Evolutionary conservation across 129 eudicot genomes (phyloP).

Genomic region (Gnaphalium uliginosum): DNA sequence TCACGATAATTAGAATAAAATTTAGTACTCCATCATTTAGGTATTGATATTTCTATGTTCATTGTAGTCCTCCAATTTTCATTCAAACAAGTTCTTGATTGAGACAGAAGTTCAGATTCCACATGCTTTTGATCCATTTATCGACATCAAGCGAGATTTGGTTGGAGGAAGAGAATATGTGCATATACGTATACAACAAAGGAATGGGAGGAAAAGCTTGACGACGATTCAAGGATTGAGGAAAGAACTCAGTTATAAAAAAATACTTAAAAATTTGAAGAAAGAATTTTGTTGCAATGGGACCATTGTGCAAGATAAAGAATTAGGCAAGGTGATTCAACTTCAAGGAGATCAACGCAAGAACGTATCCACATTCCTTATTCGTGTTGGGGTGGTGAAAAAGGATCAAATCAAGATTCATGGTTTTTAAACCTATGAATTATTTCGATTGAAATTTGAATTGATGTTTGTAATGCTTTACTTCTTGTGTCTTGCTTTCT

Average conservation of each 20-base stretch:
- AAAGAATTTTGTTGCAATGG: slow-evolving; percentile 49
- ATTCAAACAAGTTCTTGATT: slow-evolving; percentile 61
- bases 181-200: slow-evolving; percentile 85
- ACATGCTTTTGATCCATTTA: slow-evolving; percentile 67
- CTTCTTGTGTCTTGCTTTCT: slow-evolving; percentile 3
- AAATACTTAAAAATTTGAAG: slow-evolving; percentile 70
- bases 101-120: slow-evolving; percentile 58
- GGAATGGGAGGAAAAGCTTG: slow-evolving; percentile 82
- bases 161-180: slow-evolving; percentile 66
- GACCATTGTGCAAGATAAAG: slow-evolving; percentile 76
- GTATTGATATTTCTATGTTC: neutral
- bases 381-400: slow-evolving; percentile 51
- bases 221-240: slow-evolving; percentile 82
- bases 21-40: neutral
- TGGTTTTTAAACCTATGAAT: slow-evolving; percentile 50
- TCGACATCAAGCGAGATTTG: slow-evolving; percentile 53
- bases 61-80: neutral
- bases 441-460: neutral
- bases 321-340: slow-evolving; percentile 79
- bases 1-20: too few relatives aligned
- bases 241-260: slow-evolving; percentile 74
- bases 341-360: slow-evolving; percentile 94
- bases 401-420: slow-evolving; percentile 81
- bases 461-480: neutral
- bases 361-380: slow-evolving; percentile 58